Evolutionary conservation across 345 rosid genomes (phyloP), one percentile per base, ranked within the genome.

Genomic region (Brassica cretica): DNA sequence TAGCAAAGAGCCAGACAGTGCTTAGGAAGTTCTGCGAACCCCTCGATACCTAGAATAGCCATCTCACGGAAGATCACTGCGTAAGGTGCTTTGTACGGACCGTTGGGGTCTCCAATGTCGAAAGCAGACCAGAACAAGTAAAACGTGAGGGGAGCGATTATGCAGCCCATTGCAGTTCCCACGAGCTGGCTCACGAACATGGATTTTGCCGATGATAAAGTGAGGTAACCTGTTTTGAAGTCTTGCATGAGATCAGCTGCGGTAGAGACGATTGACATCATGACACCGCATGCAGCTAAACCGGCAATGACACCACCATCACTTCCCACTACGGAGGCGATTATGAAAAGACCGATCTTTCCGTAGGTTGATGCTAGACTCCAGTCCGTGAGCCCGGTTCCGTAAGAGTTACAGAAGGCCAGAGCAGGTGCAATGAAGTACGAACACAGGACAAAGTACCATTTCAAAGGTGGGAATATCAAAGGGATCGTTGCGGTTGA

Each of bases 231-330:
- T 51, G 56, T 51, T 51, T 51, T 51, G 19, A 51, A 51, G 56
- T 51, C 56, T 51, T 51, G 56, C 56, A 51, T 51, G 19, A 51
- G 56, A 51, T 51, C 56, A 51, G 56, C 56, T 1, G 56, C 56
- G 19, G 56, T 51, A 1, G 56, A 51, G 56, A 51, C 56, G 56
- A 51, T 51, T 51, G 56, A 51, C 56, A 51, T 51, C 56, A 51
- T 51, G 18, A 51, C 56, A 14, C 56, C 56, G 5, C 56, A 51
- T 51, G 56, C 56, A 51, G 56, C 56, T 51, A 51, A 51, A 51
- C 56, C 56, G 56, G 56, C 56, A n/a, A 51, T 51, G 56, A 51
- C 56, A 51, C 56, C 56, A 51, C 56, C 56, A n/a, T 51, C 56
- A 15, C 8, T 51, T 51, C 56, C 56, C 19, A 51, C 56, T 51